Conservation (phyloP, 129 eudicot species). For the Silybum marianum region DNA sequence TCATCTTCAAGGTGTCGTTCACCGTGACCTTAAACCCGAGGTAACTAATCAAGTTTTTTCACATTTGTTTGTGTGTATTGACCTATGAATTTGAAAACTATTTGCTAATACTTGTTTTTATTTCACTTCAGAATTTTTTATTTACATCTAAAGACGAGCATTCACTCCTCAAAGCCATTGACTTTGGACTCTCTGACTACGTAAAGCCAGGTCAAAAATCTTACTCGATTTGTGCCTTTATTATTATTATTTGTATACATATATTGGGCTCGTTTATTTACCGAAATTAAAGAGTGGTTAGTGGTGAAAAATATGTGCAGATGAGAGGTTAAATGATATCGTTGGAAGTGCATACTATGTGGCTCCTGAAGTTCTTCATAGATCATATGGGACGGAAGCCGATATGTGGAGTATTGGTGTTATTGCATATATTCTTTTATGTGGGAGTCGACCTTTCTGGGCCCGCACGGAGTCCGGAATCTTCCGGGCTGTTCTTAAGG, state of each 20-base stretch:
- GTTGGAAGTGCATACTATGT: slow-evolving; percentile 99
- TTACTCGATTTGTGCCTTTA: slow-evolving; percentile 10
- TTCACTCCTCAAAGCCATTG: slow-evolving; percentile 91
- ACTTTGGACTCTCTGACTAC: slow-evolving; percentile 97
- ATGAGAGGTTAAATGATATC: slow-evolving; percentile 94
- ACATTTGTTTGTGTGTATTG: background rate
- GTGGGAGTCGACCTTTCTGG: slow-evolving; percentile 99
- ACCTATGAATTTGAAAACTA: background rate
- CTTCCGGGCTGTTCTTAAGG: slow-evolving; percentile 89
- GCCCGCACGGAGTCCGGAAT: slow-evolving; percentile 98
- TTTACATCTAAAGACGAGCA: slow-evolving; percentile 80
- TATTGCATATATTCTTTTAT: slow-evolving; percentile 93
- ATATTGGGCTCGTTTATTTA: too few species aligned
- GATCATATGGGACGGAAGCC: slow-evolving; percentile 98
- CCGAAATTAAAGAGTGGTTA: background rate
- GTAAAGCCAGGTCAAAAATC: slow-evolving; percentile 91
- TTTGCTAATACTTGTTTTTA: slow-evolving; percentile 23
- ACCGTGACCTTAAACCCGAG: slow-evolving; percentile 98
- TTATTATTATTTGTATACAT: background rate
- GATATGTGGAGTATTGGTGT: slow-evolving; percentile 99
- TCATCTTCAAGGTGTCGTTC: slow-evolving; percentile 98
- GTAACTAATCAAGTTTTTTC: slow-evolving; percentile 41
- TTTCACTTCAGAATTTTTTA: slow-evolving; percentile 78
- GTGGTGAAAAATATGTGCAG: slow-evolving; percentile 42
- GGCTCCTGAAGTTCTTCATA: slow-evolving; percentile 98